phyloP scores from a whole-genome alignment of 495 filamentous ascomycete species.

The Neurospora terricola region DNA sequence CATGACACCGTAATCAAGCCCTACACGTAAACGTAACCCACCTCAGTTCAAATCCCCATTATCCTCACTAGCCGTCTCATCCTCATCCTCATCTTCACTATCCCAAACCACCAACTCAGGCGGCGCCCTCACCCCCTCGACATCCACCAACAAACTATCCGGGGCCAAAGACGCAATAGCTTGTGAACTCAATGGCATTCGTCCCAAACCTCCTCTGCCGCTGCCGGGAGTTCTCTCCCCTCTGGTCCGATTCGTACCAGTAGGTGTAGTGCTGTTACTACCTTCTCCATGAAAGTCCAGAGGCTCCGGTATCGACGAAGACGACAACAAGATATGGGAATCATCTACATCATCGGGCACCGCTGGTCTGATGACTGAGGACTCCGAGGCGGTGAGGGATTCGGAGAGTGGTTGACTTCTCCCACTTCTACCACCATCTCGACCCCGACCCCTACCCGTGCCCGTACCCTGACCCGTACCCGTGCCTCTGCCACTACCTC shows the following conservation, averaged over 20 bases:
- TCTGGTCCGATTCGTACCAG: not conserved
- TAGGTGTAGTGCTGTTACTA: constrained; percentile 1
- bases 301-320: not conserved
- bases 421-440: not conserved
- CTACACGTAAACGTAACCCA: too few species aligned
- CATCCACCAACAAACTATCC: constrained; percentile 33
- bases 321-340: not conserved
- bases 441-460: not conserved
- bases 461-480: not conserved
- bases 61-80: not conserved
- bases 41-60: not conserved
- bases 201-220: not conserved
- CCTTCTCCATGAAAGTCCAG: too few species aligned
- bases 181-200: not conserved
- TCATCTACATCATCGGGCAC: not conserved
- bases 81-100: constrained; percentile 9
- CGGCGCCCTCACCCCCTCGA: constrained; percentile 29
- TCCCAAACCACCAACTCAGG: constrained; percentile 32
- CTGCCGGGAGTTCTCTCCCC: not conserved
- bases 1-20: too few species aligned
- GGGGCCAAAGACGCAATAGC: not conserved
- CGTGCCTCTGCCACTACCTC: not conserved
- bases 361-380: not conserved
- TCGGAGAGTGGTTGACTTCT: not conserved
- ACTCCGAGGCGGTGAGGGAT: not conserved